Percentiles rank a stretch among this genome's conserved stretches.
Conservation (phyloP, 2,329 filamentous ascomycete species). For the Trichothecium sympodiale region DNA sequence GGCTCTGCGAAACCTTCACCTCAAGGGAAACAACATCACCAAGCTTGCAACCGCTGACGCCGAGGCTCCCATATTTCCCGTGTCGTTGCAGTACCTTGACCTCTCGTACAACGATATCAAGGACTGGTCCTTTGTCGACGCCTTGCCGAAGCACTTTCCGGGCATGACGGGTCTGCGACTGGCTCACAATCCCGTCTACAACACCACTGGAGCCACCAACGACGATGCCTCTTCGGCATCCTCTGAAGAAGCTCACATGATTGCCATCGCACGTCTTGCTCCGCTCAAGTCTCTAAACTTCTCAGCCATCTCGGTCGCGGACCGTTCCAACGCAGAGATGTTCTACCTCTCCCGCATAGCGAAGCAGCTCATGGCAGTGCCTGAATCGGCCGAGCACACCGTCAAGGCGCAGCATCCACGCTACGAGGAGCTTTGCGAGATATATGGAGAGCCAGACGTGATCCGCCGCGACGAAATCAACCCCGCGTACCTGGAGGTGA, state of each 20-base stretch:
- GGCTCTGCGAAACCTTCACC: slow-evolving; percentile 47
- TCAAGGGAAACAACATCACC: slow-evolving; percentile 68
- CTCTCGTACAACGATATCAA: slow-evolving; percentile 60
- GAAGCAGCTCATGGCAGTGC: slow-evolving; percentile 55
- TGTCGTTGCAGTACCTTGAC: slow-evolving; percentile 53
- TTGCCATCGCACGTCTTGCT: slow-evolving; percentile 67
- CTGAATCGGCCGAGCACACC: slow-evolving; percentile 37
- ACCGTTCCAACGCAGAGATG: slow-evolving; percentile 79
- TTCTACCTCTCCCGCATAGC: slow-evolving; percentile 85
- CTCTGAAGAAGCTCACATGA: slow-evolving; percentile 78
- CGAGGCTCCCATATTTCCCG: slow-evolving; percentile 35
- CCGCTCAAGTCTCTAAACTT: slow-evolving; percentile 63
- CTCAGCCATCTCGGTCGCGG: slow-evolving; percentile 56
- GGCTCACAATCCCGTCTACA: slow-evolving; percentile 76
- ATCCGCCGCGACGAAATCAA: slow-evolving; percentile 48
- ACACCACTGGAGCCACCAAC: slow-evolving; percentile 31
- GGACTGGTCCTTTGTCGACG: slow-evolving; percentile 65
- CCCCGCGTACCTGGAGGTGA: slow-evolving; percentile 70
- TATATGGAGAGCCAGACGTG: slow-evolving; percentile 63
- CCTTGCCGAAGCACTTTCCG: slow-evolving; percentile 57
- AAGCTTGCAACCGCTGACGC: slow-evolving; percentile 18
- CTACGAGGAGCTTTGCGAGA: slow-evolving; percentile 61
- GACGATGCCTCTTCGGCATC: slow-evolving; percentile 24
- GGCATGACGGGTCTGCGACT: slow-evolving; percentile 65
- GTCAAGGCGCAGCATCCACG: slow-evolving; percentile 58